A percentile compares a stretch with the other conserved stretches of the same genome.
These are phyloP conservation scores for Stentor roeselii DNA, from an alignment of 73 alveolate species.

Conservation along the genomic window DNA sequence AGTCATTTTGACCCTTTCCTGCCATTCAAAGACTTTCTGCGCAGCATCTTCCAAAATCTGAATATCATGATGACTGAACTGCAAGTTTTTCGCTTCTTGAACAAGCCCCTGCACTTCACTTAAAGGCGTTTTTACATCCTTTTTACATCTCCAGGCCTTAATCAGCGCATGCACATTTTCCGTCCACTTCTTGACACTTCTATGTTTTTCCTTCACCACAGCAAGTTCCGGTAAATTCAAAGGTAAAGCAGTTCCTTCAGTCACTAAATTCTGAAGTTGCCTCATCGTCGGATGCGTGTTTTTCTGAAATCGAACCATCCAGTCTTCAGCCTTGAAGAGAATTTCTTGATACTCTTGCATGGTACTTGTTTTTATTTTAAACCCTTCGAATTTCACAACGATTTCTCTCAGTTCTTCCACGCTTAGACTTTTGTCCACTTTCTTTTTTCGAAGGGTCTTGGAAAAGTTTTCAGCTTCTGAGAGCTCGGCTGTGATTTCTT, in stretches of 20 bases:
- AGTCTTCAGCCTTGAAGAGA: background rate
- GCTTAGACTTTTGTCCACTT: background rate
- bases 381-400: background rate
- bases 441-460: background rate
- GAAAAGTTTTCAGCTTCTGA: constrained; percentile 14
- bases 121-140: background rate
- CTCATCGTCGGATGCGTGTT: background rate
- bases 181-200: constrained; percentile 1
- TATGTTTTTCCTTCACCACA: background rate
- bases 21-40: constrained; percentile 7
- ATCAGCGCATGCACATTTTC: constrained; percentile 4
- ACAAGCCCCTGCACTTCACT: background rate
- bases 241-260: constrained; percentile 23
- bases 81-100: background rate
- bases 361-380: background rate
- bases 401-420: constrained; percentile 1
- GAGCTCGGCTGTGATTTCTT: background rate
- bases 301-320: background rate
- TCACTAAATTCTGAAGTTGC: background rate
- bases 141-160: background rate
- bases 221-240: constrained; percentile 5
- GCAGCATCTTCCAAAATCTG: background rate
- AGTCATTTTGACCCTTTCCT: constrained; percentile 22
- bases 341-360: background rate
- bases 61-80: constrained; percentile 6